phyloP scores from a whole-genome alignment of 2,329 filamentous ascomycete genomes.

The Chrysoporthe austroafricana region DNA sequence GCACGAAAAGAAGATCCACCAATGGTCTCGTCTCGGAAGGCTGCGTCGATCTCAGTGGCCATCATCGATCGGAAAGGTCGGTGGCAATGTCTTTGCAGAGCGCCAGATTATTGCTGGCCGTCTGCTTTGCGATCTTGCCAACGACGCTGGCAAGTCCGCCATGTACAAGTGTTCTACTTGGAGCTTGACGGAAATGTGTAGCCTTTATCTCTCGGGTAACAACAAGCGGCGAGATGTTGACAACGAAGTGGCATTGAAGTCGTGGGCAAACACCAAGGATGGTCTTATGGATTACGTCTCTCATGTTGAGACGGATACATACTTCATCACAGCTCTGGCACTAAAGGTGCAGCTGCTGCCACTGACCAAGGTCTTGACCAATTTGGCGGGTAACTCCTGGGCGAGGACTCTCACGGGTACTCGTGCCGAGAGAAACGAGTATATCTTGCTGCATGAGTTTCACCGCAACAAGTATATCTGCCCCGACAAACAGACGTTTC shows the following conservation, averaged over 20 bases:
- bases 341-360: constrained; percentile 90
- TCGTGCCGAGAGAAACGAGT: constrained; percentile 96
- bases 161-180: constrained; percentile 98
- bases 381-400: constrained; percentile 97
- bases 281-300: constrained; percentile 92
- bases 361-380: constrained; percentile 92
- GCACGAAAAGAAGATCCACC: constrained; percentile 86
- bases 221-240: constrained; percentile 82
- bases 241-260: constrained; percentile 82
- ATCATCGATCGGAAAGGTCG: constrained; percentile 79
- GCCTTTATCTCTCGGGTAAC: constrained; percentile 77
- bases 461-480: constrained; percentile 97
- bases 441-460: constrained; percentile 97
- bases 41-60: constrained; percentile 87
- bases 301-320: constrained; percentile 93
- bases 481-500: constrained; percentile 88
- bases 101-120: constrained; percentile 87
- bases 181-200: constrained; percentile 98
- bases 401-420: constrained; percentile 94
- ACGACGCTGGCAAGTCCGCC: constrained; percentile 94
- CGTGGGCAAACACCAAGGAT: constrained; percentile 81
- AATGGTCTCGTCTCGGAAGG: constrained; percentile 92
- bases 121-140: constrained; percentile 89
- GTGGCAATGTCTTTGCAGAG: constrained; percentile 91
- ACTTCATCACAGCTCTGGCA: constrained; percentile 90